Percentiles rank a stretch among this genome's conserved stretches.
These are phyloP conservation scores for Sclerotinia sclerotiorum DNA, from an alignment of 2,329 filamentous ascomycete genomes.

Conservation along the genomic window DNA sequence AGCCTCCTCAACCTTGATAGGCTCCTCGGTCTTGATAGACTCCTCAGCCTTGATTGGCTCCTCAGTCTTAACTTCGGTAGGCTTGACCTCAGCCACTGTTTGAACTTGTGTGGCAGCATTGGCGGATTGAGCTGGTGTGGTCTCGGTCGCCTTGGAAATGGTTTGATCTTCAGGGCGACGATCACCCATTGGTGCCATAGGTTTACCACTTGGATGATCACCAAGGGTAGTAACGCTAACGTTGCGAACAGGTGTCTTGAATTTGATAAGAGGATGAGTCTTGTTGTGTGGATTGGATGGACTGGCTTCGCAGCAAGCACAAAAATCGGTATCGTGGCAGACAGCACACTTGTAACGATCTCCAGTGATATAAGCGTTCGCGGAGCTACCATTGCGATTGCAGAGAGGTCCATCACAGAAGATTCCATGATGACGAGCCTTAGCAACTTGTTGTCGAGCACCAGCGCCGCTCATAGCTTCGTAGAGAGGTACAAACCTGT, in stretches of 20 bases:
- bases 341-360: constrained; percentile 96
- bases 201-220: constrained; percentile 68
- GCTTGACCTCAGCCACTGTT: constrained; percentile 72
- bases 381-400: constrained; percentile 52
- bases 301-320: constrained; percentile 86
- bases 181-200: constrained; percentile 73
- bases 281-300: constrained; percentile 84
- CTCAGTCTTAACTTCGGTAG: constrained; percentile 48
- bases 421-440: constrained; percentile 74
- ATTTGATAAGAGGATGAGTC: constrained; percentile 96
- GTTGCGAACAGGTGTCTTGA: constrained; percentile 87
- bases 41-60: constrained; percentile 12
- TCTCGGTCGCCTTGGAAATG: constrained; percentile 53
- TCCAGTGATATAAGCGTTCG: constrained; percentile 74
- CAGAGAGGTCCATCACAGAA: constrained; percentile 95
- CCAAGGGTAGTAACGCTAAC: constrained; percentile 83
- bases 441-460: constrained; percentile 44
- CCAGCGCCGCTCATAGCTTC: constrained; percentile 57
- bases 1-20: constrained; percentile 33
- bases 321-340: constrained; percentile 94
- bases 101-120: constrained; percentile 63
- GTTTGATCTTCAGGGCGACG: constrained; percentile 41
- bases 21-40: constrained; percentile 32
- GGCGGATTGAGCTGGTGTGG: constrained; percentile 47
- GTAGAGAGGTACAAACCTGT: constrained; percentile 88